Percentiles rank a stretch among this genome's conserved stretches.
phyloP scores from a whole-genome alignment of 371 early-diverging fungal genomes.

The Ordospora colligata region DNA sequence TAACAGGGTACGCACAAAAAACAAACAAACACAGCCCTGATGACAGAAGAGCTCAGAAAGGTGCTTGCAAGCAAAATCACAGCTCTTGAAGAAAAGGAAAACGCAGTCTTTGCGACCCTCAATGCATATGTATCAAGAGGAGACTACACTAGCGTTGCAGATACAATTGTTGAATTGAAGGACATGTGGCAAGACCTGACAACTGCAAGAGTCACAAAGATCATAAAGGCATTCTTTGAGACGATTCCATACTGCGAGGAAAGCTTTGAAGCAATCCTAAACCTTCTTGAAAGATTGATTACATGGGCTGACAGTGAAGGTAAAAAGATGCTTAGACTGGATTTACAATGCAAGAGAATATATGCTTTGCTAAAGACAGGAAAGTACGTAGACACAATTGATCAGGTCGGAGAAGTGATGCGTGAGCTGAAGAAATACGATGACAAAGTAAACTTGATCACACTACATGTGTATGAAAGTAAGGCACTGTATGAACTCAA shows the following conservation, averaged over 20 bases:
- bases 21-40: conserved; percentile 3
- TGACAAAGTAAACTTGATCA: conserved; percentile 58
- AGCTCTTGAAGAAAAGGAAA: conserved; percentile 34
- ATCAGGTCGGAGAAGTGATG: conserved; percentile 40
- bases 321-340: conserved; percentile 58
- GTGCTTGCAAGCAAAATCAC: conserved; percentile 6
- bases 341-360: conserved; percentile 56
- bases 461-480: conserved; percentile 59
- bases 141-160: background rate
- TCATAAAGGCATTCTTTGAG: conserved; percentile 50
- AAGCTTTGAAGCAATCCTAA: conserved; percentile 4
- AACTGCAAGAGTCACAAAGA: conserved; percentile 54
- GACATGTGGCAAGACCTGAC: conserved; percentile 43
- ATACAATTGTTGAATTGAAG: background rate
- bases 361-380: conserved; percentile 44
- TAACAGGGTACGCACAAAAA: background rate
- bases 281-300: conserved; percentile 49
- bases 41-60: background rate
- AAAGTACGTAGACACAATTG: conserved; percentile 53
- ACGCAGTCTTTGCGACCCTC: conserved; percentile 20
- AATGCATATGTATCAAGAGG: background rate
- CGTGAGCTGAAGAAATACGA: conserved; percentile 60
- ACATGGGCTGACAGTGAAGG: conserved; percentile 53
- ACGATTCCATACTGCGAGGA: conserved; percentile 17
- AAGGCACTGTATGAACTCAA: conserved; percentile 59